These are phyloP conservation scores for Chamaecrista fasciculata DNA, from an alignment of 306 rosid genomes.

Conservation along the genomic window DNA sequence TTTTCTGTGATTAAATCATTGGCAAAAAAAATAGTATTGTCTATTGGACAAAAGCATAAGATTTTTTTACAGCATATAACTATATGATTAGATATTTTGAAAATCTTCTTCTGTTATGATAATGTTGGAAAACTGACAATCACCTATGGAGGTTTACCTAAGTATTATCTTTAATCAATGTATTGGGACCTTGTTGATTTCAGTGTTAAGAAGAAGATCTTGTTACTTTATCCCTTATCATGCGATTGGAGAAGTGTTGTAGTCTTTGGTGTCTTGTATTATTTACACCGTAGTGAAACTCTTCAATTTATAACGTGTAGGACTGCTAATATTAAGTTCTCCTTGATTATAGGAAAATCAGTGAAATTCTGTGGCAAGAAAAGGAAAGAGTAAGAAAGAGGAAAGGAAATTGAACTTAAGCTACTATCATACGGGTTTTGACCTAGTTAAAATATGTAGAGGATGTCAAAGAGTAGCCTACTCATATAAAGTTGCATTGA, in stretches of 20 bases:
- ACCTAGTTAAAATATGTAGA: not conserved
- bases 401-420: not conserved
- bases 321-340: not conserved
- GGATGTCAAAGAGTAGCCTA: not conserved
- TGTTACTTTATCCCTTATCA: not conserved
- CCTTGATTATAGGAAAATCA: not conserved
- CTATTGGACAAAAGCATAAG: too few species aligned
- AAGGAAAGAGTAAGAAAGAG: not conserved
- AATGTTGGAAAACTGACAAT: too few species aligned
- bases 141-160: too few species aligned
- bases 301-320: not conserved
- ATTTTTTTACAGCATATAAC: too few species aligned
- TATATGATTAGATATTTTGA: too few species aligned
- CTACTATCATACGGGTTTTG: not conserved
- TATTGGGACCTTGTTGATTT: constrained; percentile 23
- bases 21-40: not conserved
- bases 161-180: not conserved
- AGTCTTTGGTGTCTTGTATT: not conserved
- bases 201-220: not conserved
- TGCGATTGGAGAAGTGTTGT: not conserved
- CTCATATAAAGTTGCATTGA: not conserved
- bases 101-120: too few species aligned
- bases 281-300: not conserved
- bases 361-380: not conserved
- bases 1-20: too few species aligned